Conservation (phyloP, 768 basidiomycete species). For the Psilocybe cubensis region DNA sequence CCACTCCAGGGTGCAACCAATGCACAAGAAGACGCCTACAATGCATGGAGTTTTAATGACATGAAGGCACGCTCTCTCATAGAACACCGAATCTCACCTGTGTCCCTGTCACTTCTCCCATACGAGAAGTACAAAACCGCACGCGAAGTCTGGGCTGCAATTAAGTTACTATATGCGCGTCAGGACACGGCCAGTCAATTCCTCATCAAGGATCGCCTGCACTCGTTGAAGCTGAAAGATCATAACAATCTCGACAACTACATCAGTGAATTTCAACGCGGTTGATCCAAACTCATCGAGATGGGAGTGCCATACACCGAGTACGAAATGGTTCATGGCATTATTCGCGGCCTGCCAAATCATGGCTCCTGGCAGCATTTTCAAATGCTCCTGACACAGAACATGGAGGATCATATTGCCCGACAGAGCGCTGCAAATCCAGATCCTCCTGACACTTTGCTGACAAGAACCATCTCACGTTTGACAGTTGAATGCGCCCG, state of each 20-base stretch:
- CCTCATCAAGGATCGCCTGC: constrained; percentile 6
- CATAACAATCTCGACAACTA: constrained; percentile 8
- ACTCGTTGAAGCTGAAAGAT: constrained; percentile 7
- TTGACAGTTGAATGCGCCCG: constrained; percentile 9
- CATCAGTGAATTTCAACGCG: constrained; percentile 6
- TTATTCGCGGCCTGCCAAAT: constrained; percentile 6
- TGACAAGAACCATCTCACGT: constrained; percentile 2
- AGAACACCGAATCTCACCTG: constrained; percentile 2
- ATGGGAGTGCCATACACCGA: constrained; percentile 1
- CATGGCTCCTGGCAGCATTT: constrained; percentile 1
- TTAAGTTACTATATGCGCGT: constrained; percentile 4
- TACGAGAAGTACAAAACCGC: constrained; percentile 4
- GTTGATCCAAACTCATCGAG: not conserved
- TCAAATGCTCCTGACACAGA: not conserved
- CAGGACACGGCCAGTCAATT: constrained; percentile 9
- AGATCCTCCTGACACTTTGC: constrained; percentile 9
- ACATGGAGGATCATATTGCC: not conserved
- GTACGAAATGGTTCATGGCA: constrained; percentile 10
- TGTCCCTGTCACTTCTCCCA: not conserved
- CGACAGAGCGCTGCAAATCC: not conserved
- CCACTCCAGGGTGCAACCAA: not conserved
- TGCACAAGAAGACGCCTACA: constrained; percentile 1
- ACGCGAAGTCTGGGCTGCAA: constrained; percentile 1
- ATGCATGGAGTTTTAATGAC: constrained; percentile 9
- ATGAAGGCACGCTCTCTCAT: constrained; percentile 10